Evolutionary conservation across 805 yeast species (phyloP).

Genomic region (Metschnikowia anglica): DNA sequence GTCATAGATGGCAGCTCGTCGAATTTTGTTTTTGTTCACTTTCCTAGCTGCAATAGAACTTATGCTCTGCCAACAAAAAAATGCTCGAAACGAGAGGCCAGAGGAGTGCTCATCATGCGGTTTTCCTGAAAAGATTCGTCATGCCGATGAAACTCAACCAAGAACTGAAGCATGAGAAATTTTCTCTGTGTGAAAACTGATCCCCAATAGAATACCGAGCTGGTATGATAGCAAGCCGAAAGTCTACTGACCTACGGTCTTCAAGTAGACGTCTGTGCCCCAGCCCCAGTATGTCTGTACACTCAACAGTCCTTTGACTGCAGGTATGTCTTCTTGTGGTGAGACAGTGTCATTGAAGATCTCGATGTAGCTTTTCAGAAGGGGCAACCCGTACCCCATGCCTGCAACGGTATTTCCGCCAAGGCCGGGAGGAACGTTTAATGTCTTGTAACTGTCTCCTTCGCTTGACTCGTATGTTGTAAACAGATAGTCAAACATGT

Average conservation of each 20-base stretch:
- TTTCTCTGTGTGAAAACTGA: no score
- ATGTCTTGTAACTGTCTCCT: conserved; percentile 57
- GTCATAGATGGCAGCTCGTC: no score
- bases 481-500: conserved; percentile 83
- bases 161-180: no score
- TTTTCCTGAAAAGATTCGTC: no score
- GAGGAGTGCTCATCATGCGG: no score
- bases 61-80: no score
- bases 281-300: conserved; percentile 71
- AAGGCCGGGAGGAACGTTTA: conserved; percentile 69
- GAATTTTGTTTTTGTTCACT: no score
- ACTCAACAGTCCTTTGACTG: conserved; percentile 49
- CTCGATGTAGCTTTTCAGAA: conserved; percentile 54
- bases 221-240: no score
- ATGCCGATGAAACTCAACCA: no score
- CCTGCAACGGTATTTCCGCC: conserved; percentile 81
- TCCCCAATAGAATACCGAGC: no score
- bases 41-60: no score
- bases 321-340: conserved; percentile 7
- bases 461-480: conserved; percentile 68
- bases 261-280: conserved; percentile 77
- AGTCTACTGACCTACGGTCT: conserved; percentile 33
- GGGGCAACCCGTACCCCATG: conserved; percentile 93
- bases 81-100: no score
- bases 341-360: conserved; percentile 37